Percentiles rank a stretch among this genome's conserved stretches.
These are phyloP conservation scores for Exophiala sp. DNA, from an alignment of 2,329 filamentous ascomycete genomes.

Conservation along the genomic window DNA sequence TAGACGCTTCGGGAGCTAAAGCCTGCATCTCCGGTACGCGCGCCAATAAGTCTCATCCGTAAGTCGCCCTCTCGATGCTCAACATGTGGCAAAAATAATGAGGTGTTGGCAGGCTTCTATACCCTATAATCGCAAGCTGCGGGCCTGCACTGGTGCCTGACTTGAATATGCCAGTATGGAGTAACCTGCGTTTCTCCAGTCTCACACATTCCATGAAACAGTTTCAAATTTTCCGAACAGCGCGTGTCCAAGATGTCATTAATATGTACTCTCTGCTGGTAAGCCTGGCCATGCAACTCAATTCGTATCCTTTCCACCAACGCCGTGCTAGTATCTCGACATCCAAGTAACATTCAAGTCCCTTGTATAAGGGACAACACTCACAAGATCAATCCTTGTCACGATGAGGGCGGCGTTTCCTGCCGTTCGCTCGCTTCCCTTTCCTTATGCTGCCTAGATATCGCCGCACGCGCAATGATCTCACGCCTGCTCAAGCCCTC, in stretches of 20 bases:
- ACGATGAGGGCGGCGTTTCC: constrained; percentile 11
- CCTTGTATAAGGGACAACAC: not conserved
- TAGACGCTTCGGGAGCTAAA: not conserved
- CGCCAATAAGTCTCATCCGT: not conserved
- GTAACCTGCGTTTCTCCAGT: no score
- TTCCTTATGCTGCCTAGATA: constrained; percentile 60
- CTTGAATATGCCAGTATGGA: no score
- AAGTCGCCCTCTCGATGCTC: not conserved
- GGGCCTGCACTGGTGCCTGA: not conserved
- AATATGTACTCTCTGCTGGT: no score
- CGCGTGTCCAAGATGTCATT: no score
- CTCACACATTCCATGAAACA: no score
- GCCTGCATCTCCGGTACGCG: not conserved
- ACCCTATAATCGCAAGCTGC: not conserved
- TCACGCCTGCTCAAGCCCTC: constrained; percentile 65
- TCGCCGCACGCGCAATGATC: constrained; percentile 69
- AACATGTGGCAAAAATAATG: not conserved
- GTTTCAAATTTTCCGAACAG: no score
- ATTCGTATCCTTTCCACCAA: not conserved
- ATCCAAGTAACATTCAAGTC: not conserved
- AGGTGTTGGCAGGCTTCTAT: not conserved
- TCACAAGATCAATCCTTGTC: not conserved
- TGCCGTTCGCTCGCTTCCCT: constrained; percentile 32
- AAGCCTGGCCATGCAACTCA: no score
- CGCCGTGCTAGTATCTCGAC: not conserved